A percentile compares a stretch with the other conserved stretches of the same genome.
Evolutionary conservation across 495 filamentous ascomycete species (phyloP).

Genomic region (Emericellopsis terricola): DNA sequence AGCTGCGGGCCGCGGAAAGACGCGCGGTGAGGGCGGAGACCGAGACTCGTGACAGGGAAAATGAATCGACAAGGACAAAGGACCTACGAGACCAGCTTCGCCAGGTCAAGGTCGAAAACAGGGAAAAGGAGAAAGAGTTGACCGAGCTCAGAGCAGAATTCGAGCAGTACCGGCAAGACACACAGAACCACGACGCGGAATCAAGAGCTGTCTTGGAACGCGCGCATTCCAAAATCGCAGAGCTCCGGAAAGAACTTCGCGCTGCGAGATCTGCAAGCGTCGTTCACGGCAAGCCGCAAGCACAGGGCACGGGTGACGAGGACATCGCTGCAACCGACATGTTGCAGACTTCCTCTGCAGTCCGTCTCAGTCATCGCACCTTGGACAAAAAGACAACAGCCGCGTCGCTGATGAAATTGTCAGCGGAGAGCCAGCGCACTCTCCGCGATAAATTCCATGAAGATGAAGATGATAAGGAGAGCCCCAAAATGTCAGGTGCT

Average conservation of each 20-base stretch:
- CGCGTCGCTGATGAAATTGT: too few species aligned
- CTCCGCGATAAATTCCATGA: not conserved
- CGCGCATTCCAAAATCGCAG: conserved; percentile 46
- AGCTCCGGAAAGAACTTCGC: conserved; percentile 42
- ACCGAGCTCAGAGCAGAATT: conserved; percentile 30
- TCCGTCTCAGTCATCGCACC: too few species aligned
- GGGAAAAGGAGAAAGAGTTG: conserved; percentile 31
- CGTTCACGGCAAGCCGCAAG: too few species aligned
- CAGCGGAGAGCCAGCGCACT: too few species aligned
- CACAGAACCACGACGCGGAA: conserved; percentile 35
- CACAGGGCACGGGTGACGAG: too few species aligned
- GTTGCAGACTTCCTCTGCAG: too few species aligned
- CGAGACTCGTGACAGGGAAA: conserved; percentile 20
- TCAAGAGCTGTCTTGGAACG: conserved; percentile 38
- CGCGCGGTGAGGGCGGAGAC: conserved; percentile 22
- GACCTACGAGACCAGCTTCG: conserved; percentile 23
- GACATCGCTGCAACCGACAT: too few species aligned
- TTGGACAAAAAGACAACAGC: too few species aligned
- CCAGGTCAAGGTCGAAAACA: conserved; percentile 19
- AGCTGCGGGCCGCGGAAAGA: conserved; percentile 27
- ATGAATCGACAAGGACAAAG: conserved; percentile 17
- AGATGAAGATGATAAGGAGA: too few species aligned
- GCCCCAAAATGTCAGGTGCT: not conserved
- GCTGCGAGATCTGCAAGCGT: too few species aligned
- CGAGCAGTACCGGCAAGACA: conserved; percentile 40